Evolutionary conservation across 129 eudicot genomes (phyloP).

Genomic region (Dittrichia graveolens): DNA sequence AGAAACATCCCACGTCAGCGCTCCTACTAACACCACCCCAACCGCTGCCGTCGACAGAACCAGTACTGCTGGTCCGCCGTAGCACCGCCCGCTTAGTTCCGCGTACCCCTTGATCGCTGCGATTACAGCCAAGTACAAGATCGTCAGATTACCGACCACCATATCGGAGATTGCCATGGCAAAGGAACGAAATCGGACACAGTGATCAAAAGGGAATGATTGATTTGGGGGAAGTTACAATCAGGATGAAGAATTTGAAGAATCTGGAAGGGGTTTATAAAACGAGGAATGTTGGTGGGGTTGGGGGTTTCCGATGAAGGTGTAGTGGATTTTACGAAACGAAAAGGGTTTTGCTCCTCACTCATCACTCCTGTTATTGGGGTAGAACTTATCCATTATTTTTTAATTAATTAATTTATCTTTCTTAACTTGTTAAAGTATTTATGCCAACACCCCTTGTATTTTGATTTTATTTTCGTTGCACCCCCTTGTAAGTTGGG

Average conservation of each 20-base stretch:
- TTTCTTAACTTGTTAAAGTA: not conserved
- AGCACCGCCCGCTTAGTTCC: constrained; percentile 54
- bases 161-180: constrained; percentile 67
- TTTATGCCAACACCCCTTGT: not conserved
- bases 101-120: constrained; percentile 65
- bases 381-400: constrained; percentile 30
- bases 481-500: no score
- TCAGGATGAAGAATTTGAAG: not conserved
- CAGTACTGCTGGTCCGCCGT: constrained; percentile 59
- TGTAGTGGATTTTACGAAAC: constrained; percentile 31
- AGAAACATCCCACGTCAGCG: constrained; percentile 75
- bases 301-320: constrained; percentile 28
- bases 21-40: constrained; percentile 38
- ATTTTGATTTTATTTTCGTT: not conserved
- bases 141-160: constrained; percentile 56
- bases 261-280: constrained; percentile 6
- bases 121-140: constrained; percentile 58
- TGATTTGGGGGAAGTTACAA: not conserved
- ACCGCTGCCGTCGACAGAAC: constrained; percentile 60
- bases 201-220: not conserved
- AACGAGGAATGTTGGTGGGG: constrained; percentile 24
- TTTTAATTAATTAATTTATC: not conserved
- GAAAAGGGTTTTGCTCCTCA: not conserved
- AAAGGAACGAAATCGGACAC: constrained; percentile 2
- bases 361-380: constrained; percentile 18